Percentiles rank a stretch among this genome's conserved stretches.
Evolutionary conservation across 2,329 filamentous ascomycete genomes (phyloP).

Genomic region (Botrytis deweyae): DNA sequence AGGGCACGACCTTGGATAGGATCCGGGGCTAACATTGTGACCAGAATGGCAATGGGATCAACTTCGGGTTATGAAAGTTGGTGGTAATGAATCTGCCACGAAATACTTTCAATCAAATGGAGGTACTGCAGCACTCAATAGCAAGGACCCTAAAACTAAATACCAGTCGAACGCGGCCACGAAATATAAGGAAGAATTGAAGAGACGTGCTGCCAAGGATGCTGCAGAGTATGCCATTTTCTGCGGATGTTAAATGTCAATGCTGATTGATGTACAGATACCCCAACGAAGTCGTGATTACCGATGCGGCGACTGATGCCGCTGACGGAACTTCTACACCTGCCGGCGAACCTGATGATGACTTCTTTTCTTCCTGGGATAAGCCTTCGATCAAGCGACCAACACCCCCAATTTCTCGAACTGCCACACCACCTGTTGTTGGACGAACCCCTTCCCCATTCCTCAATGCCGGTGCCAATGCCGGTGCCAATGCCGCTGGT

Average conservation of each 20-base stretch:
- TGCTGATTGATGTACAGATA: conserved; percentile 55
- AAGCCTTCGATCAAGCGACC: conserved; percentile 96
- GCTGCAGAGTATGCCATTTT: conserved; percentile 68
- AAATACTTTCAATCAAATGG: conserved; percentile 98
- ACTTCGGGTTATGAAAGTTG: conserved; percentile 94
- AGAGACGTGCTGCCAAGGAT: conserved; percentile 79
- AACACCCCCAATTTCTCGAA: conserved; percentile 88
- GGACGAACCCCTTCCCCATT: conserved; percentile 88
- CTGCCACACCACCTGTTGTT: conserved; percentile 77
- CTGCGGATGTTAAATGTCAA: background rate
- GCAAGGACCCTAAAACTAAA: conserved; percentile 96
- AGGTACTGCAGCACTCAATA: conserved; percentile 87
- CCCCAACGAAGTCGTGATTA: conserved; percentile 81
- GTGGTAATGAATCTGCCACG: conserved; percentile 95
- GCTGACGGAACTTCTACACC: conserved; percentile 70
- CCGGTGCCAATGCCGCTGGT: conserved; percentile 62
- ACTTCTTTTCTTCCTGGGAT: conserved; percentile 99
- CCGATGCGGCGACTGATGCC: conserved; percentile 62
- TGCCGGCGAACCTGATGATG: conserved; percentile 78
- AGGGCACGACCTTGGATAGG: conserved; percentile 20
- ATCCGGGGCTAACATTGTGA: conserved; percentile 31
- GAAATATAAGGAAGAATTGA: conserved; percentile 98
- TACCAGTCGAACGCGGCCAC: conserved; percentile 90
- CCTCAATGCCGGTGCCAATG: conserved; percentile 68
- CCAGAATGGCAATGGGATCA: conserved; percentile 99